These are phyloP conservation scores for Oropetium thomaeum DNA, from an alignment of 176 grass and related monocot genomes.

Conservation along the genomic window DNA sequence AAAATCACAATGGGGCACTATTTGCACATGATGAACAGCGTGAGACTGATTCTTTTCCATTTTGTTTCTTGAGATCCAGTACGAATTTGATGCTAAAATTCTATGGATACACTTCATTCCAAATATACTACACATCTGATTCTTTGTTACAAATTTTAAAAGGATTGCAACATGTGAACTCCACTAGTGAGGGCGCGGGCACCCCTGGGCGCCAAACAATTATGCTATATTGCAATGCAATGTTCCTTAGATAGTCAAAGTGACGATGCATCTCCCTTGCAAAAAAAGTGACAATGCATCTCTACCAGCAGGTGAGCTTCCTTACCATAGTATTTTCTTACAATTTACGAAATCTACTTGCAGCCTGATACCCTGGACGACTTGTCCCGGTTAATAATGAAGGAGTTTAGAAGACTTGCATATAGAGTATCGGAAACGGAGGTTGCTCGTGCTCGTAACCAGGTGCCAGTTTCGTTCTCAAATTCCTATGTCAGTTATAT, in stretches of 20 bases:
- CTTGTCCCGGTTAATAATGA: constrained; percentile 80
- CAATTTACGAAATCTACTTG: constrained; percentile 29
- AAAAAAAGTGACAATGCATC: not conserved
- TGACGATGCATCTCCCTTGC: constrained; percentile 8
- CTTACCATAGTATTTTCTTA: constrained; percentile 34
- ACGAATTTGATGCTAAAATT: too few relatives aligned
- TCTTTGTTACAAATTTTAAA: too few relatives aligned
- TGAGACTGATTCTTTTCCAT: too few relatives aligned
- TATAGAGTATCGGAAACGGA: constrained; percentile 75
- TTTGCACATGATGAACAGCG: too few relatives aligned
- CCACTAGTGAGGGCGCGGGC: too few relatives aligned
- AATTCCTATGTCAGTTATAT: not conserved
- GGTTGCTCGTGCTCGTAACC: constrained; percentile 74
- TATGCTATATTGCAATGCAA: too few relatives aligned
- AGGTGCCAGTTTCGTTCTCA: constrained; percentile 51
- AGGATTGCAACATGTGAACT: too few relatives aligned
- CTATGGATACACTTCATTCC: too few relatives aligned
- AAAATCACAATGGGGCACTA: too few relatives aligned
- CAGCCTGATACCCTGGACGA: constrained; percentile 66
- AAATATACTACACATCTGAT: too few relatives aligned
- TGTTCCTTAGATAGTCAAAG: not conserved
- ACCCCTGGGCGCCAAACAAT: too few relatives aligned
- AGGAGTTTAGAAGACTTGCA: constrained; percentile 83
- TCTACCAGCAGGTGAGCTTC: constrained; percentile 5
- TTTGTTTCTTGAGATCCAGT: too few relatives aligned